These are phyloP conservation scores for Lotmaria passim DNA, from an alignment of 208 protist species.

Conservation along the genomic window DNA sequence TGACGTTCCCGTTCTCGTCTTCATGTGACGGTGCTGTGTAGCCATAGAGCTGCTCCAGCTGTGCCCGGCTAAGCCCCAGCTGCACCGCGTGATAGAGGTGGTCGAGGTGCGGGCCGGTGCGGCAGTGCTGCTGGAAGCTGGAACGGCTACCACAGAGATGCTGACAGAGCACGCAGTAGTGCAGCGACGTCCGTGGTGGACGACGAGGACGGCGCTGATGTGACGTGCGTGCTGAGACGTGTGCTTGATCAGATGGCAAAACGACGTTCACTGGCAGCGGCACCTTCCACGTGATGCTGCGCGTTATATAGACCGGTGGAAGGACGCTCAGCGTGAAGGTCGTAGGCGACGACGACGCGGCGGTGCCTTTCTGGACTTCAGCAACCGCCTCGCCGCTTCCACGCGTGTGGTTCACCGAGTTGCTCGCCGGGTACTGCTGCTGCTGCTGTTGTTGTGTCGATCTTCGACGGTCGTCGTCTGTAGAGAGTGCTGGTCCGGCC, in stretches of 20 bases:
- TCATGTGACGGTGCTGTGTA: neutral
- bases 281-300: slow-evolving; percentile 66
- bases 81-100: slow-evolving; percentile 56
- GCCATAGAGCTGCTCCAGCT: slow-evolving; percentile 22
- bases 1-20: neutral
- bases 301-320: slow-evolving; percentile 50
- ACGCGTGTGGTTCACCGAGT: too few relatives aligned
- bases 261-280: slow-evolving; percentile 32
- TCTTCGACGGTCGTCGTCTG: neutral
- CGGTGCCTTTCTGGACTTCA: too few relatives aligned
- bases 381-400: neutral
- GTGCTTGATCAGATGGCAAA: neutral
- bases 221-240: neutral
- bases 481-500: too few relatives aligned
- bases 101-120: slow-evolving; percentile 43
- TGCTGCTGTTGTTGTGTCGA: slow-evolving; percentile 1
- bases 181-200: slow-evolving; percentile 1
- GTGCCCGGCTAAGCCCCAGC: slow-evolving; percentile 23
- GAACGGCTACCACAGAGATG: slow-evolving; percentile 21
- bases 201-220: neutral
- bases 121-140: slow-evolving; percentile 47
- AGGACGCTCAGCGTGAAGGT: slow-evolving; percentile 46
- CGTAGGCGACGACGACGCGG: neutral
- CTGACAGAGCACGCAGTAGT: slow-evolving; percentile 70
- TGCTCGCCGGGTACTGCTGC: neutral